Evolutionary conservation across 208 protist genomes (phyloP), one percentile per base, ranked within the genome.

Genomic region (Acanthamoeba divionensis): DNA sequence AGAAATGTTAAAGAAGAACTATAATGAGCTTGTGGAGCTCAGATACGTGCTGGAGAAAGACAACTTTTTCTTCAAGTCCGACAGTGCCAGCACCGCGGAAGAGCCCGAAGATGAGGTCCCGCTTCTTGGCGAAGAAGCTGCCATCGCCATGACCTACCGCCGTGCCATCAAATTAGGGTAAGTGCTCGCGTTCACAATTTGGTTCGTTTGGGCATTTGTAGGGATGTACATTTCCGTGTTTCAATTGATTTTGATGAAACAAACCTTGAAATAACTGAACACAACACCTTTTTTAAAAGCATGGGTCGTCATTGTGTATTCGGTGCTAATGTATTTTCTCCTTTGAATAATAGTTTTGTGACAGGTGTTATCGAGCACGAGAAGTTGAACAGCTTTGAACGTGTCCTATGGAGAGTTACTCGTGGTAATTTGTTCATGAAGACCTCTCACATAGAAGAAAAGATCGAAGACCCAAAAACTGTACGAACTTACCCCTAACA

Each of bases 391-490:
- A 94, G 92, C 21, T 97, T 99, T 87, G 96, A 98, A 93, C 94
- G 98, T 15, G 87, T 99, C 0, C 90, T 99, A 24, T 99, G 98
- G 96, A 96, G 98, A 71, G 96, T 95, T 9, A 98, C 97, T 0
- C 95, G 98, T 54, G 98, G 98, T 88, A 99, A 99, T 95, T 96
- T 97, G n/a, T 96, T 98, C 66, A 91, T 98, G 44, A 94, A 96
- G 90, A 95, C 93, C 2, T 94, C 95, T 55, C 91, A 95, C 60
- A 98, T 99, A 77, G 95, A 95, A 62, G 96, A 95, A 15, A 94
- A 96, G 7, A 97, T 99, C 79, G 96, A 97, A 66, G 97, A 98
- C 86, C 96, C 95, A 66, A 75, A 94, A 24, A 90, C 63, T n/a
- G 66, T 73, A 89, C 80, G 41, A 26, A 18, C 1, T 10, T 0